phyloP scores from a whole-genome alignment of 441 rosid genomes.

The Erysimum pusillum region DNA sequence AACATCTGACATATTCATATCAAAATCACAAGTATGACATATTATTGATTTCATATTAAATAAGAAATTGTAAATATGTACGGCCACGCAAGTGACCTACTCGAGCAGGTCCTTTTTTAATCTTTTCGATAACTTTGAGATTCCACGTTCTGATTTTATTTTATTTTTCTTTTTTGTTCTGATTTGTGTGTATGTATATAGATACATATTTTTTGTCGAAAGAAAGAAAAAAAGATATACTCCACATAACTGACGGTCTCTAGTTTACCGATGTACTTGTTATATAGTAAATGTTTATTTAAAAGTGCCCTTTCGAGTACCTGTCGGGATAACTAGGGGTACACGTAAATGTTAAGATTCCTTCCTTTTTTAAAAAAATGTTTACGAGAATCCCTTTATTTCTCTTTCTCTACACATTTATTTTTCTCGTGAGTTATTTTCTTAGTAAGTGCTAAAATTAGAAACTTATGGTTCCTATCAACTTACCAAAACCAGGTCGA shows the following conservation, averaged over 20 bases:
- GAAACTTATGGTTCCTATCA: conserved; percentile 44
- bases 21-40: not conserved
- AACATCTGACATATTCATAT: not conserved
- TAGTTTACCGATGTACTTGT: conserved; percentile 25
- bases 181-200: not conserved
- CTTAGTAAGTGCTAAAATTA: conserved; percentile 44
- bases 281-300: conserved; percentile 17
- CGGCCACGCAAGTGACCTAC: conserved; percentile 38
- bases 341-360: conserved; percentile 44
- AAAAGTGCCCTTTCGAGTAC: conserved; percentile 44
- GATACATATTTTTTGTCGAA: not conserved
- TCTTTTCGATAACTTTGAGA: conserved; percentile 46
- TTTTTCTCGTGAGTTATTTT: conserved; percentile 24
- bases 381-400: conserved; percentile 10
- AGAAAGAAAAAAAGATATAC: not conserved
- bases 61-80: conserved; percentile 30
- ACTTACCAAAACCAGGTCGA: conserved; percentile 46
- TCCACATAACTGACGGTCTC: conserved; percentile 15
- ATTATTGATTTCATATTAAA: not conserved
- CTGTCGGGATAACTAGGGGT: conserved; percentile 32
- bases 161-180: too few relatives aligned
- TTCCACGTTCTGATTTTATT: conserved; percentile 39
- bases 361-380: conserved; percentile 27
- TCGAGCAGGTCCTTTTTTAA: conserved; percentile 29
- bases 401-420: conserved; percentile 25